phyloP scores from a whole-genome alignment of 495 filamentous ascomycete genomes.

The Cairneyella variabilis region DNA sequence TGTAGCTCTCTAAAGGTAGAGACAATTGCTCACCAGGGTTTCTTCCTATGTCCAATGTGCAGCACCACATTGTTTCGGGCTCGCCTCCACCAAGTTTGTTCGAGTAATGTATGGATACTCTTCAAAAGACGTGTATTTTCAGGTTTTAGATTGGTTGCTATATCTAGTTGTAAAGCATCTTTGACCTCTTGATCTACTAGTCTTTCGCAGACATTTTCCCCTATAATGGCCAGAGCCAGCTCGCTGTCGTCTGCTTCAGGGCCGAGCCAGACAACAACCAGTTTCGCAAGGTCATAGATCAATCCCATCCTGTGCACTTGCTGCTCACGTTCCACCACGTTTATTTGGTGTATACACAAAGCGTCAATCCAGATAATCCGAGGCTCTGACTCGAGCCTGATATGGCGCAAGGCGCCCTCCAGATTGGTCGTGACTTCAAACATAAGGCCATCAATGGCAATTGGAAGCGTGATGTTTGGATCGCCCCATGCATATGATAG shows the following conservation, averaged over 20 bases:
- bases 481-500: neutral
- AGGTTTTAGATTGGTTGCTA: no score
- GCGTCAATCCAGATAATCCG: neutral
- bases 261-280: conserved; percentile 15
- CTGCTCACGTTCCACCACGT: conserved; percentile 2
- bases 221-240: neutral
- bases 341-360: conserved; percentile 12
- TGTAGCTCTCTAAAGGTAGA: no score
- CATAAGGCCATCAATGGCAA: neutral
- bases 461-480: neutral
- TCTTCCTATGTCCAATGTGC: no score
- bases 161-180: no score
- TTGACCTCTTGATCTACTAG: no score
- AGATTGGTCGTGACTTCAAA: neutral
- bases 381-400: neutral
- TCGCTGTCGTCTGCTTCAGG: neutral
- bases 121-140: no score
- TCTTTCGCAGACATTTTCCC: no score
- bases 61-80: no score
- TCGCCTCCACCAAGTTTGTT: no score
- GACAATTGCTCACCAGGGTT: no score
- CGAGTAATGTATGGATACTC: no score
- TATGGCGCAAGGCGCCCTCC: neutral
- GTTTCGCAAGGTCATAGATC: conserved; percentile 11
- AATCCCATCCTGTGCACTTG: conserved; percentile 6